Base-by-base conservation (phyloP, 306 rosid species). In the Rosa chinensis region DNA sequence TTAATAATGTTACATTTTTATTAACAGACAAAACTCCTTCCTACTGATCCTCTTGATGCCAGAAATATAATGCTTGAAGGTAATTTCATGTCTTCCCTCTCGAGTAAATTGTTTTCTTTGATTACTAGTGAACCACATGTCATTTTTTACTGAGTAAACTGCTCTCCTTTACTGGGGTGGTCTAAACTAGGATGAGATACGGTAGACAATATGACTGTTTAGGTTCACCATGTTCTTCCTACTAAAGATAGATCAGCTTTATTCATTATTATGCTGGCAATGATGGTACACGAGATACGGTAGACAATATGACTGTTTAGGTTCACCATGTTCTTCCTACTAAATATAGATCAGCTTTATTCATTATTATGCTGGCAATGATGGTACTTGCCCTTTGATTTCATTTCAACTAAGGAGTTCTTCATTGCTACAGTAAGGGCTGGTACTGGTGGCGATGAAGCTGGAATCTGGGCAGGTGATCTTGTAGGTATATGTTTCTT, bases 391-490 rank as follows among this genome's bases (percentile, higher is more conserved):
- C 68, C 69, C 25, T 56, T 81, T 59, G 37, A 59, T 40, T 55
- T 71, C 82, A 52, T 72, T 69, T 76, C 0, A 52, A 70, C 49
- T 82, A 28, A 85, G 67, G 49, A 32, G 35, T 56, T 77, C 12
- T 84, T 55, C 79, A 23, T 78, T 80, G 74, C 69, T 90, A 87
- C 98, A 95, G 99, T 95, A 76, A 90, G 99, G 86, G 98, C 98
- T 23, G 99, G 99, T 70, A 91, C 99, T 40, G 99, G 99, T 59
- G 99, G 99, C 28, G 98, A 93, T 23, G 99, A 95, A 90, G 99
- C 99, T 74, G 99, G 99, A 88, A 73, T 95, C 71, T 95, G 98
- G 99, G 99, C 97, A 44, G 98, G 99, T 95, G 99, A 95, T 86
- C 99, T 95, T 95, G 99, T 95, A 91, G 98, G 98, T 95, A 93